A percentile compares a stretch with the other conserved stretches of the same genome.
Conservation (phyloP, 2,329 filamentous ascomycete genomes). For the Albifimbria verrucaria region DNA sequence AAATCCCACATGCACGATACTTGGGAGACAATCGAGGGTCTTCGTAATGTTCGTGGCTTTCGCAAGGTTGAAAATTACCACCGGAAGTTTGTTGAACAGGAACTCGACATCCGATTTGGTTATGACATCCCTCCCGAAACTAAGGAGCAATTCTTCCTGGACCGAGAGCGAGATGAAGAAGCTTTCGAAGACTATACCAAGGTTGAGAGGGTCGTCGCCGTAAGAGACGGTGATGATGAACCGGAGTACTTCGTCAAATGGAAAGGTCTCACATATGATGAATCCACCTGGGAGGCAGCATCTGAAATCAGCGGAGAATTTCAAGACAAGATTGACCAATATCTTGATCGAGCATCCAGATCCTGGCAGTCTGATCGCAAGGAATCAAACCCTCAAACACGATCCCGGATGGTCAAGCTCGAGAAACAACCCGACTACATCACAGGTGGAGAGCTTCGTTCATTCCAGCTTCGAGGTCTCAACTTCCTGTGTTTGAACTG, state of each 20-base stretch:
- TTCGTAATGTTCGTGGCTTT: conserved; percentile 76
- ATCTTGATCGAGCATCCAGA: conserved; percentile 76
- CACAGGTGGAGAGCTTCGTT: conserved; percentile 76
- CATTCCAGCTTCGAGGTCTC: conserved; percentile 89
- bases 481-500: conserved; percentile 97
- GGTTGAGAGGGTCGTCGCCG: conserved; percentile 88
- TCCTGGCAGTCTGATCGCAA: conserved; percentile 76
- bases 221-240: conserved; percentile 74
- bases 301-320: conserved; percentile 73
- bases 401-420: conserved; percentile 69
- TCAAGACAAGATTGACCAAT: conserved; percentile 88
- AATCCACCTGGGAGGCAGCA: conserved; percentile 88
- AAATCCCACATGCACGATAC: conserved; percentile 94
- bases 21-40: conserved; percentile 78
- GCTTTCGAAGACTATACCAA: conserved; percentile 86
- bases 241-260: conserved; percentile 95
- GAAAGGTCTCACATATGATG: conserved; percentile 91
- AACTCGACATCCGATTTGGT: conserved; percentile 73
- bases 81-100: conserved; percentile 74
- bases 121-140: conserved; percentile 79
- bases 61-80: conserved; percentile 95
- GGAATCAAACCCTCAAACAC: conserved; percentile 72
- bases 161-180: conserved; percentile 86
- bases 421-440: conserved; percentile 84
- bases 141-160: conserved; percentile 91